Percentiles rank a stretch among this genome's conserved stretches.
phyloP scores from a whole-genome alignment of 192 early-diverging fungal species.

The Dissophora globulifera region DNA sequence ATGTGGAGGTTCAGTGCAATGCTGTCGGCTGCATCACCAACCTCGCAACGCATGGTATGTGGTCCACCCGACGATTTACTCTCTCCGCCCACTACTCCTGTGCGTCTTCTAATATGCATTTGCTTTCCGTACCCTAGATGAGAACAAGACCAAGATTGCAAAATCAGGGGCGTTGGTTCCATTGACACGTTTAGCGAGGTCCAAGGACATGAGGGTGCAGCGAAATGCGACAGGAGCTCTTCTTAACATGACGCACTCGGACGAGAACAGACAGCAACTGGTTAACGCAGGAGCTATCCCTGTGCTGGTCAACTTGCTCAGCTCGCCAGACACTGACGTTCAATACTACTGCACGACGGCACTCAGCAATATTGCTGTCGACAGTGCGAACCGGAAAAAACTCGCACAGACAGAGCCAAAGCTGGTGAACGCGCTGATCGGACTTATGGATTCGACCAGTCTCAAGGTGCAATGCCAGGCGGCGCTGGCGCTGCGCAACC shows the following conservation, averaged over 20 bases:
- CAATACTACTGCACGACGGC: constrained; percentile 93
- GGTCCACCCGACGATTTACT: no score
- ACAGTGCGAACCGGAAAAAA: constrained; percentile 72
- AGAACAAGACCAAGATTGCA: constrained; percentile 90
- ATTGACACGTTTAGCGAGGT: constrained; percentile 78
- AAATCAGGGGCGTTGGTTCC: constrained; percentile 82
- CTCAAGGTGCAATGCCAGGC: constrained; percentile 91
- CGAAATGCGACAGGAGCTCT: constrained; percentile 91
- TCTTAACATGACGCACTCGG: constrained; percentile 92
- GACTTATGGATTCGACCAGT: constrained; percentile 79
- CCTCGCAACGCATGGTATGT: constrained; percentile 81
- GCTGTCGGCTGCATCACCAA: constrained; percentile 95
- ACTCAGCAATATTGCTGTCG: constrained; percentile 90
- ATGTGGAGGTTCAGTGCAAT: constrained; percentile 93
- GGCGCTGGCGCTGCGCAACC: constrained; percentile 85
- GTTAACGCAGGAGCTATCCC: constrained; percentile 86
- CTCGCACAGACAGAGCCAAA: constrained; percentile 77
- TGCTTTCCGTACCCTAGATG: constrained; percentile 59
- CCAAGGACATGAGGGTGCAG: constrained; percentile 86
- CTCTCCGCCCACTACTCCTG: no score
- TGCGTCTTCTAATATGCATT: no score
- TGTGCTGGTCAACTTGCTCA: constrained; percentile 80
- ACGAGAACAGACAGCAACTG: constrained; percentile 84
- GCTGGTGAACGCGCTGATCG: constrained; percentile 80
- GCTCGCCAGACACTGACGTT: constrained; percentile 82